Base-by-base conservation (phyloP, 2,329 filamentous ascomycete species). In the Tetracladium maxilliforme region DNA sequence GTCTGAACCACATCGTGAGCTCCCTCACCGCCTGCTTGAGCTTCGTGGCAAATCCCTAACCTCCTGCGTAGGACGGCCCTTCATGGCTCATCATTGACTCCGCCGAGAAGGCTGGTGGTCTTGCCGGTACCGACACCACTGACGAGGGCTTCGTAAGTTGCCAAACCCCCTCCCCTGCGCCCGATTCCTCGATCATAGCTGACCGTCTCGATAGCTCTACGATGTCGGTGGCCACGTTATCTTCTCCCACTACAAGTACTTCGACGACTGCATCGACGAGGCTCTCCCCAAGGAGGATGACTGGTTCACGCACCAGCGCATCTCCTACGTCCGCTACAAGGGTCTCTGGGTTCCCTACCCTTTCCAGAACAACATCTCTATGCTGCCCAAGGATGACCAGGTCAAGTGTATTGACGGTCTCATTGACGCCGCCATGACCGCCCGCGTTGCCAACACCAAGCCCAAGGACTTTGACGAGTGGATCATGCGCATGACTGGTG, bases 201-300 rank as follows among this genome's bases (percentile, higher is more conserved):
- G 25, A 40, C 32, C 4, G n/a, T 12, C 3, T 21, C 15, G 30
- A 13, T 47, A 93, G 87, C 72, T 98, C 44, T 98, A 94, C 70
- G 90, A 98, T 59, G 90, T 98, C 43, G 86, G 86, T 51, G 86
- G 86, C 43, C 86, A 94, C 59, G 86, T 94, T 58, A 94, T 94
- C 61, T 94, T 94, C 70, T 94, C 86, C 43, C 86, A 94, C 71
- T 98, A 98, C 78, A 94, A 94, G 64, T 98, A 98, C 73, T 98
- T 98, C 54, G 90, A 98, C 61, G 90, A 98, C 65, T 92, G 82
- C 64, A 77, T 98, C 50, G 71, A 95, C 53, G 90, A 98, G 67
- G 90, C 90, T 26, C 75, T 98, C 21, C 90, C 90, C 44, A 83
- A 83, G 48, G 72, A 84, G 31, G 77, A 82, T 31, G 90, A 98